Evolutionary conservation across 2,329 filamentous ascomycete genomes (phyloP).

Genomic region (Cladobotryum protrusum): DNA sequence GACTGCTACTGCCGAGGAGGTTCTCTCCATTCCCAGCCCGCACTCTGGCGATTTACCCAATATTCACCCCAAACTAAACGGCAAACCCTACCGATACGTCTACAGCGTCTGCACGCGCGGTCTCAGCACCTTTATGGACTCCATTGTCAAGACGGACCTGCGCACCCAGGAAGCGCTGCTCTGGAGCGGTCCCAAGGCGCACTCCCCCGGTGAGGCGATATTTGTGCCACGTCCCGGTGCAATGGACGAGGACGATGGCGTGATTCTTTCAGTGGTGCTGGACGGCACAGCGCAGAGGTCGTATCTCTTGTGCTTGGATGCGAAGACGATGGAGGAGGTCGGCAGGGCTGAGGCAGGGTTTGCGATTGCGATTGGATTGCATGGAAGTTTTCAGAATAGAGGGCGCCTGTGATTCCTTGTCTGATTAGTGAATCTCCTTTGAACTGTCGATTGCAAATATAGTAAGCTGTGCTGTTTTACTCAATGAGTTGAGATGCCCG

Average conservation of each 20-base stretch:
- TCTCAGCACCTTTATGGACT: slow-evolving; percentile 54
- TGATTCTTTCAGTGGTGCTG: slow-evolving; percentile 56
- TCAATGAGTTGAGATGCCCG: too few relatives aligned
- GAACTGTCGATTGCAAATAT: not conserved
- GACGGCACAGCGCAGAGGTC: slow-evolving; percentile 53
- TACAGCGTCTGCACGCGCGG: slow-evolving; percentile 54
- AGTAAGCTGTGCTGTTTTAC: too few relatives aligned
- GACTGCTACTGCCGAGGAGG: slow-evolving; percentile 23
- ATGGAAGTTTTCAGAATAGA: slow-evolving; percentile 37
- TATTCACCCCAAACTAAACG: slow-evolving; percentile 53
- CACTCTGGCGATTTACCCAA: slow-evolving; percentile 58
- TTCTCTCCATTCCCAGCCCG: slow-evolving; percentile 44
- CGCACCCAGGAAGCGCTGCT: slow-evolving; percentile 42
- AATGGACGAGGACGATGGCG: slow-evolving; percentile 55
- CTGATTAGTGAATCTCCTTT: not conserved
- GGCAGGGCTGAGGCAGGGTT: slow-evolving; percentile 58
- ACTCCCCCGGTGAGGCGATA: slow-evolving; percentile 64
- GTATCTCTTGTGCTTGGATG: slow-evolving; percentile 61
- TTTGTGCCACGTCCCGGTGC: slow-evolving; percentile 48
- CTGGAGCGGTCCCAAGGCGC: slow-evolving; percentile 52
- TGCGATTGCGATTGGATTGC: slow-evolving; percentile 58
- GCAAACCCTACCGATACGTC: slow-evolving; percentile 51
- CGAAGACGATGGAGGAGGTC: slow-evolving; percentile 55
- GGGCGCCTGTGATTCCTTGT: not conserved
- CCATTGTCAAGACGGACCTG: slow-evolving; percentile 60